A percentile compares a stretch with the other conserved stretches of the same genome.
Conservation (phyloP, 2,329 filamentous ascomycete genomes). For the Bipolaris sorokiniana region DNA sequence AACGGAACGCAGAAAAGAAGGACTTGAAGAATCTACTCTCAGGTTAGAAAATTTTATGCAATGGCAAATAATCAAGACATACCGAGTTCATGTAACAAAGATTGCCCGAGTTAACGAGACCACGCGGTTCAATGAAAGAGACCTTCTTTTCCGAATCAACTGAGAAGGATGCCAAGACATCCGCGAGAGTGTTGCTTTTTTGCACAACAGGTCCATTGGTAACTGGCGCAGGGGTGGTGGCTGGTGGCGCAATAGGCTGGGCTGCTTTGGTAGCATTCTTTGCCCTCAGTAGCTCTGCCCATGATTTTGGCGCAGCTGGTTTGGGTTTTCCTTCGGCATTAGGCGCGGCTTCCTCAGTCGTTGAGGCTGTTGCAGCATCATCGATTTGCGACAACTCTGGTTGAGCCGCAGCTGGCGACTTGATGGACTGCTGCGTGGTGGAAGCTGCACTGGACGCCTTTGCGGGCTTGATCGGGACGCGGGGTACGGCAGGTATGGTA, state of each 20-base stretch:
- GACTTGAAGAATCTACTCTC: constrained; percentile 82
- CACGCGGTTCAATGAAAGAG: constrained; percentile 87
- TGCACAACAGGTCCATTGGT: constrained; percentile 52
- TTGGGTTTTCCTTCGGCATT: constrained; percentile 48
- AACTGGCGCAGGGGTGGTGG: constrained; percentile 28
- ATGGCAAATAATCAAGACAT: constrained; percentile 49
- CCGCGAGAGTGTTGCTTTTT: constrained; percentile 70
- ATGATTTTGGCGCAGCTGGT: constrained; percentile 63
- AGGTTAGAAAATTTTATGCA: constrained; percentile 39
- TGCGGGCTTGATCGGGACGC: constrained; percentile 58
- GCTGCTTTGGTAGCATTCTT: constrained; percentile 51
- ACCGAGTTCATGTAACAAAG: constrained; percentile 99
- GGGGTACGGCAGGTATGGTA: constrained; percentile 58
- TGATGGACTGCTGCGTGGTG: constrained; percentile 45
- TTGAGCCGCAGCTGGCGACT: constrained; percentile 30
- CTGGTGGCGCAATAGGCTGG: constrained; percentile 30
- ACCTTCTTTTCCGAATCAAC: constrained; percentile 70
- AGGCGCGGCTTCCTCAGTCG: constrained; percentile 17
- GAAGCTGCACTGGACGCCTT: constrained; percentile 43
- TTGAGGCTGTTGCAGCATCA: constrained; percentile 11
- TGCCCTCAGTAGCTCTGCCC: constrained; percentile 70
- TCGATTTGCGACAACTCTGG: constrained; percentile 18
- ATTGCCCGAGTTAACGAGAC: constrained; percentile 95
- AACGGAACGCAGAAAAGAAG: constrained; percentile 93
- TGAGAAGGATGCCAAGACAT: constrained; percentile 76